Evolutionary conservation across 768 basidiomycete species (phyloP).

Genomic region (Suillus subalutaceus): DNA sequence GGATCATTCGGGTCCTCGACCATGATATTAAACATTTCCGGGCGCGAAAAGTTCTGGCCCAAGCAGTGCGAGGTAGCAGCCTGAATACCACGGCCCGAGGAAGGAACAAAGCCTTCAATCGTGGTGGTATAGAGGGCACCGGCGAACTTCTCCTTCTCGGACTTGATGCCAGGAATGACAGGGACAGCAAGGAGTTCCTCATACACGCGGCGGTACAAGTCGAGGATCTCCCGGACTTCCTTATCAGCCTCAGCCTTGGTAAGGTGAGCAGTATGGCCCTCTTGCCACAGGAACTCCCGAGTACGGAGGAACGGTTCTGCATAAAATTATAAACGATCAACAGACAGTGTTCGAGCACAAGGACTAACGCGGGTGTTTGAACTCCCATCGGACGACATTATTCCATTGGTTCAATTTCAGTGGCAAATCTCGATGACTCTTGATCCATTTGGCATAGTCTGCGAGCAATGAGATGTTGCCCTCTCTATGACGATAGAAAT

Average conservation of each 20-base stretch:
- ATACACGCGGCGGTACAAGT: conserved; percentile 93
- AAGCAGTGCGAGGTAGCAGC: conserved; percentile 97
- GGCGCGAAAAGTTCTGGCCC: conserved; percentile 96
- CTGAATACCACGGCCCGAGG: conserved; percentile 96
- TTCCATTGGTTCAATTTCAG: conserved; percentile 99
- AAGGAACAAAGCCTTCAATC: conserved; percentile 96
- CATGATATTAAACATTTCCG: conserved; percentile 97
- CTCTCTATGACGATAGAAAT: neutral
- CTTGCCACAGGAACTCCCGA: conserved; percentile 99
- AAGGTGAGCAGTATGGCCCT: conserved; percentile 95
- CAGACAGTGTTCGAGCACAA: neutral
- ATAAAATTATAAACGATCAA: neutral
- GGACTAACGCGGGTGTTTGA: conserved; percentile 92
- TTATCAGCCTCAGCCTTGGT: conserved; percentile 87
- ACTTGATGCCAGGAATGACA: conserved; percentile 95
- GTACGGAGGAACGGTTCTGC: conserved; percentile 97
- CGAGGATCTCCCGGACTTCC: conserved; percentile 93
- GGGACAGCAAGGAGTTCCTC: conserved; percentile 97
- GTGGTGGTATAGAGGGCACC: conserved; percentile 98
- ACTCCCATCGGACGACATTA: conserved; percentile 99
- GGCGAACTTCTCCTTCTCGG: conserved; percentile 99
- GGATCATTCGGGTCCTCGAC: conserved; percentile 92
- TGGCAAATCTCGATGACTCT: conserved; percentile 94
- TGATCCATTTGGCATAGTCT: conserved; percentile 99
- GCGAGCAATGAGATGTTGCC: conserved; percentile 1